Percentiles rank a stretch among this genome's conserved stretches.
These are phyloP conservation scores for Macrolepiota dolichaula DNA, from an alignment of 768 basidiomycete genomes.

Conservation along the genomic window DNA sequence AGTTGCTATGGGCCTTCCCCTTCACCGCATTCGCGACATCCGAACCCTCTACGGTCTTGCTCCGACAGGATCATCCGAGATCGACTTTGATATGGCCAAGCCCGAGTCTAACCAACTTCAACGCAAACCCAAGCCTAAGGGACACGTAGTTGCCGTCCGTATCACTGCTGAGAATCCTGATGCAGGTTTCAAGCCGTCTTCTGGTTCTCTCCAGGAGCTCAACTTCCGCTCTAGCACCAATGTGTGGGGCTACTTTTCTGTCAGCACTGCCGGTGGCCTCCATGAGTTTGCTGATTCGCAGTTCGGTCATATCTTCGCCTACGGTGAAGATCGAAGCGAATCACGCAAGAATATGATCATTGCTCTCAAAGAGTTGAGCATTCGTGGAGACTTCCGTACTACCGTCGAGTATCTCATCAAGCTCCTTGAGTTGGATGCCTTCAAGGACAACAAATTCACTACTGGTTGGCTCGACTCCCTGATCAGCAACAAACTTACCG, in stretches of 20 bases:
- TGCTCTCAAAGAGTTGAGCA: conserved; percentile 95
- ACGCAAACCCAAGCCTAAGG: conserved; percentile 94
- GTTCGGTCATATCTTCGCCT: conserved; percentile 99
- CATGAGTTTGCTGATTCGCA: conserved; percentile 99
- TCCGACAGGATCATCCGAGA: conserved; percentile 83
- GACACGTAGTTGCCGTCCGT: conserved; percentile 97
- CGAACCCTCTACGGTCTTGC: conserved; percentile 93
- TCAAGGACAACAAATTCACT: conserved; percentile 96
- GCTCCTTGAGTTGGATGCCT: conserved; percentile 91
- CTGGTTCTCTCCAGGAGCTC: conserved; percentile 94
- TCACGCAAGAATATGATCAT: conserved; percentile 99
- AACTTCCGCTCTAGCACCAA: conserved; percentile 99
- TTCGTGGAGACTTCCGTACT: conserved; percentile 97
- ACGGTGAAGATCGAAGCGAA: conserved; percentile 93
- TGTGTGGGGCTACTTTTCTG: conserved; percentile 99
- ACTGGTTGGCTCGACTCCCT: conserved; percentile 98
- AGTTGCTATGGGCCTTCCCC: conserved; percentile 95
- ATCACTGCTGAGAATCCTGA: conserved; percentile 99
- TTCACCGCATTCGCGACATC: conserved; percentile 94
- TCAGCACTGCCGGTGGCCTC: conserved; percentile 90
- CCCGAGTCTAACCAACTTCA: conserved; percentile 87
- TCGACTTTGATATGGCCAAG: conserved; percentile 94
- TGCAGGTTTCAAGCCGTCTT: conserved; percentile 99
- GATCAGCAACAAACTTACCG: conserved; percentile 95
- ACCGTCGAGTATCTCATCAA: conserved; percentile 99